Percentiles rank a stretch among this genome's conserved stretches.
Conservation (phyloP, 257 asterid species). For the Haberlea rhodopensis region DNA sequence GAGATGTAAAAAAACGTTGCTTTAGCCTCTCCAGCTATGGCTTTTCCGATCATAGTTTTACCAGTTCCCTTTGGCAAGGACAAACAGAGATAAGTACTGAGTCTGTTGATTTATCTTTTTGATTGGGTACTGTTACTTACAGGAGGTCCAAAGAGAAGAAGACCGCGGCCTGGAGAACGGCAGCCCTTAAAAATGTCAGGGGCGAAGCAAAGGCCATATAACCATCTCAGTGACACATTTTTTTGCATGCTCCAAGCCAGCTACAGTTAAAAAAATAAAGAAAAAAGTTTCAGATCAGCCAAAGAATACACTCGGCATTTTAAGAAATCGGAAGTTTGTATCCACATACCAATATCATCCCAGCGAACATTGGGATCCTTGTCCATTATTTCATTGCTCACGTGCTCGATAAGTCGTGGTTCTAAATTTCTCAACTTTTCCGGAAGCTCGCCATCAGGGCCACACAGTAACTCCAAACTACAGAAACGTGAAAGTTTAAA, state of each 20-base stretch:
- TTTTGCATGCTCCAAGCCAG: constrained; percentile 99
- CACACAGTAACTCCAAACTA: constrained; percentile 86
- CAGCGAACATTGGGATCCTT: constrained; percentile 98
- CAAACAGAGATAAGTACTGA: constrained; percentile 28
- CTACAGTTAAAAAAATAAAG: constrained; percentile 32
- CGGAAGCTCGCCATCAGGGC: constrained; percentile 98
- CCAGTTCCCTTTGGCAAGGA: constrained; percentile 82
- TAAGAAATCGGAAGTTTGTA: not conserved
- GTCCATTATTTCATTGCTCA: constrained; percentile 99
- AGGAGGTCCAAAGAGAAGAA: constrained; percentile 99
- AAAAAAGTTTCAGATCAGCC: constrained; percentile 23
- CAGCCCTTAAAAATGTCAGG: constrained; percentile 97
- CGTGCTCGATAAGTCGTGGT: constrained; percentile 91
- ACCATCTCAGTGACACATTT: constrained; percentile 99
- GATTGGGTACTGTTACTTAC: constrained; percentile 47
- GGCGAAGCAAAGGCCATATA: constrained; percentile 96
- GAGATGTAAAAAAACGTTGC: constrained; percentile 99
- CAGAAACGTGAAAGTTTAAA: constrained; percentile 30
- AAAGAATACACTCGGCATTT: constrained; percentile 14
- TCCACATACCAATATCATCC: constrained; percentile 77
- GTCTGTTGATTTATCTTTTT: constrained; percentile 12
- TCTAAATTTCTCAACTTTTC: constrained; percentile 92
- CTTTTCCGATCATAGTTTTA: constrained; percentile 99
- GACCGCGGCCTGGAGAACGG: constrained; percentile 99
- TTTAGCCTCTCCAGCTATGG: constrained; percentile 99